Percentiles rank a stretch among this genome's conserved stretches.
phyloP scores from a whole-genome alignment of 2,329 filamentous ascomycete genomes.

The Davidsoniella virescens region DNA sequence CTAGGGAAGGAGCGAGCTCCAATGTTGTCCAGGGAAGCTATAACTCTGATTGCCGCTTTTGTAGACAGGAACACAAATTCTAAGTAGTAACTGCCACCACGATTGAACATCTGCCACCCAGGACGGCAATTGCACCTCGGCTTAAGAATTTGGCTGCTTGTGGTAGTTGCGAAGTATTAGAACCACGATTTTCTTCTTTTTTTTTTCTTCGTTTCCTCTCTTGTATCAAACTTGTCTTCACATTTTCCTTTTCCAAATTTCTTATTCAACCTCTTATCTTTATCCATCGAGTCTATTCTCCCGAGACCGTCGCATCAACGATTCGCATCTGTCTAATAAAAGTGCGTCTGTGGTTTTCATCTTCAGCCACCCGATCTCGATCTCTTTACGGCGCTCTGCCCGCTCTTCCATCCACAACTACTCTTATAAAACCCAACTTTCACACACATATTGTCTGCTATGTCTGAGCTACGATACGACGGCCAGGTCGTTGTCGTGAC shows the following conservation, averaged over 20 bases:
- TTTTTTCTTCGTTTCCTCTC: not conserved
- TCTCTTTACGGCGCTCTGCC: too few species aligned
- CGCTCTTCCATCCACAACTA: too few species aligned
- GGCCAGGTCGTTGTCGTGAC: constrained; percentile 73
- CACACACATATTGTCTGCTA: constrained; percentile 23
- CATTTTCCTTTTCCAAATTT: not conserved
- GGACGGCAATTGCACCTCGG: too few species aligned
- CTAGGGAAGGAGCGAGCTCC: too few species aligned
- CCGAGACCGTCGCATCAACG: too few species aligned
- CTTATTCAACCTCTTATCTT: not conserved
- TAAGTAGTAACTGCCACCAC: not conserved
- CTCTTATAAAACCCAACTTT: not conserved
- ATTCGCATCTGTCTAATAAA: too few species aligned
- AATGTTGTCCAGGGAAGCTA: not conserved
- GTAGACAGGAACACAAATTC: not conserved
- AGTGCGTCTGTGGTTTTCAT: too few species aligned
- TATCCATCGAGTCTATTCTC: too few species aligned
- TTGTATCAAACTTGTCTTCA: not conserved
- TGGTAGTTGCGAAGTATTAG: not conserved
- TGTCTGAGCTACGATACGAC: constrained; percentile 63
- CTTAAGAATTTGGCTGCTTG: constrained; percentile 1
- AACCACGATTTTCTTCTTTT: not conserved
- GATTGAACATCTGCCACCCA: not conserved
- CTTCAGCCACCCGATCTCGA: too few species aligned
- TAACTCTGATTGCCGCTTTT: not conserved